Base-by-base conservation (phyloP, 108 stramenopile genomes). In the Thalassiosira profunda region DNA sequence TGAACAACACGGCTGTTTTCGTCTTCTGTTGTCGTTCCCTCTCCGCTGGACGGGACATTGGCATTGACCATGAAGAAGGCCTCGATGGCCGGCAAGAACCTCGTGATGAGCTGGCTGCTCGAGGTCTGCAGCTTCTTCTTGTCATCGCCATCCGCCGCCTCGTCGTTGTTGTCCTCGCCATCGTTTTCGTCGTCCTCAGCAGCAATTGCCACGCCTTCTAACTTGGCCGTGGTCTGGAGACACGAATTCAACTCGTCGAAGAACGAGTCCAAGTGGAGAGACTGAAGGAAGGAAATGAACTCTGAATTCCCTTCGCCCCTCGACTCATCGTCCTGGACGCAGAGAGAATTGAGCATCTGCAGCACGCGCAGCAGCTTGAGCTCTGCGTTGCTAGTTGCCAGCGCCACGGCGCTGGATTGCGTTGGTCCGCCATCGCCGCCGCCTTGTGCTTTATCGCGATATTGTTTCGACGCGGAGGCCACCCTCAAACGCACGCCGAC, bases 61-160 rank as follows among this genome's bases (percentile, higher is more conserved):
- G 83, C 85, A 63, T 95, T 95, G 0, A 95, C 94, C 31, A 97
- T 89, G 72, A 98, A 98, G 81, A 98, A 98, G 7, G 89, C 83
- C 75, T 98, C 97, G 56, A 98, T 89, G 1, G 93, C 80, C 1
- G 98, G 98, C 70, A 98, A 85, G 71, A 98, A 97, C 49, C 96
- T 70, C 5, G 92, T 91, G 25, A 98, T 74, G 25, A 97, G 57
- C 25, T 94, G 94, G 29, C 92, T 92, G 24, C 93, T 81, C 53
- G 87, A 87, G 58, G 87, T 95, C 46, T 94, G 89, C 15, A 92
- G 86, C 70, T 95, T 93, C 60, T 90, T 91, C 23, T 58, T 65
- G 23, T 53, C 55, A n/a, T 56, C 74, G 28, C 52, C 76, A 33
- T 67, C 82, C 28, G 84, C 67, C 14, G 28, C 51, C 14, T 64